Conservation (phyloP, 192 early-diverging fungal genomes). For the Gryganskiella cystojenkinii region DNA sequence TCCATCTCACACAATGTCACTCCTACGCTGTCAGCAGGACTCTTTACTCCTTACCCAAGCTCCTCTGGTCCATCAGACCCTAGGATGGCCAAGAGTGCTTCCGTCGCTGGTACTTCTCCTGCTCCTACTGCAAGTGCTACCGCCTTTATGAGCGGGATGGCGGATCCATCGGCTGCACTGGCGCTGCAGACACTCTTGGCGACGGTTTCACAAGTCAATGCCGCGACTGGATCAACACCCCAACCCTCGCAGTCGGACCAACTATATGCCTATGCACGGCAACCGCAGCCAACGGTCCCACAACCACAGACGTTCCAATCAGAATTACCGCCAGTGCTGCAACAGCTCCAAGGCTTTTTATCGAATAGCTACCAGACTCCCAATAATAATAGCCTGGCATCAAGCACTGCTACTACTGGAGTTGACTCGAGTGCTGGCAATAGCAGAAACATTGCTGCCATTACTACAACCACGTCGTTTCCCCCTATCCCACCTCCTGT, state of each 20-base stretch:
- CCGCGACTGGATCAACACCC: constrained; percentile 9
- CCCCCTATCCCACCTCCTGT: too few relatives aligned
- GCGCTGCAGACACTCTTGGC: constrained; percentile 42
- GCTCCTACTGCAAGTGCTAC: not conserved
- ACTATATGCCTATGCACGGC: not conserved
- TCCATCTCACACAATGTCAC: too few relatives aligned
- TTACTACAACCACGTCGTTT: too few relatives aligned
- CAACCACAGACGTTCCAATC: constrained; percentile 3
- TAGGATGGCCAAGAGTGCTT: too few relatives aligned
- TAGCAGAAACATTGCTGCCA: too few relatives aligned
- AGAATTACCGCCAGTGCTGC: constrained; percentile 29
- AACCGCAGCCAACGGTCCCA: not conserved
- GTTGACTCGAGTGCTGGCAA: too few relatives aligned
- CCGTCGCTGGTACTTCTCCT: not conserved
- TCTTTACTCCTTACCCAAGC: too few relatives aligned
- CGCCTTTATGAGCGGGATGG: constrained; percentile 23
- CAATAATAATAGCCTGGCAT: constrained; percentile 51
- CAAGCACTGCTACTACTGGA: constrained; percentile 18
- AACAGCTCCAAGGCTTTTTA: constrained; percentile 44
- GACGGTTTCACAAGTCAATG: constrained; percentile 39
- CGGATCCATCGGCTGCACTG: constrained; percentile 41
- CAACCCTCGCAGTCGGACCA: not conserved
- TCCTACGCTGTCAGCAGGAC: too few relatives aligned
- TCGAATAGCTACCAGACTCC: constrained; percentile 42
- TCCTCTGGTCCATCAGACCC: too few relatives aligned